Conservation (phyloP, 225 moss, liverwort and hornwort genomes). For the Straminergon stramineum region DNA sequence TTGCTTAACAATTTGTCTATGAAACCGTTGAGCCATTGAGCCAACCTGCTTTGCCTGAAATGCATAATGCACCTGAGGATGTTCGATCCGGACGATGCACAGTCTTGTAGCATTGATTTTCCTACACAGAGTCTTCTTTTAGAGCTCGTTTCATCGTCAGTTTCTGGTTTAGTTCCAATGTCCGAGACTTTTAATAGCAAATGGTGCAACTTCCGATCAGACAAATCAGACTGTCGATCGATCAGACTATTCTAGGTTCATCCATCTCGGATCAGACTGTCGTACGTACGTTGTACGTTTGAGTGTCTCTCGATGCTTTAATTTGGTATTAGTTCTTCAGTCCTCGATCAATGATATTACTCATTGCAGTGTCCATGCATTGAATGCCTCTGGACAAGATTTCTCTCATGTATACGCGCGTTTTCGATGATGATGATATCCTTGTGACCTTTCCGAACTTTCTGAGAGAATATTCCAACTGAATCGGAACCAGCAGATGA, state of each 20-base stretch:
- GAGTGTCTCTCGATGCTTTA: not conserved
- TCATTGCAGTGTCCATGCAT: not conserved
- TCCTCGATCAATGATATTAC: not conserved
- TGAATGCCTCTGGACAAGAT: accelerated
- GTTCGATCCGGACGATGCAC: not conserved
- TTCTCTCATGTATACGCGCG: too few species aligned
- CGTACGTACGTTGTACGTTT: too few species aligned
- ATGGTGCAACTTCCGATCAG: accelerated
- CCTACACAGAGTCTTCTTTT: accelerated
- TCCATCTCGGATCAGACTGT: accelerated
- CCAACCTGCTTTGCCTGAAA: not conserved
- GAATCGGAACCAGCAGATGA: too few species aligned
- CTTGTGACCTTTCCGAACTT: not conserved
- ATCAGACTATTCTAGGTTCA: not conserved
- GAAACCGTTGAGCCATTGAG: not conserved
- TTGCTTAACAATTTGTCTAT: not conserved
- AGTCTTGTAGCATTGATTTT: not conserved
- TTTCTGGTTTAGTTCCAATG: not conserved
- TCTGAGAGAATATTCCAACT: too few species aligned
- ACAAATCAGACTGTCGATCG: accelerated
- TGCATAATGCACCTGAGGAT: not conserved
- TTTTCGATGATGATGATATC: not conserved
- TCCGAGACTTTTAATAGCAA: accelerated
- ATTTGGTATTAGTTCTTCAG: not conserved
- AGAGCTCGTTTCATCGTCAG: not conserved